Percentiles rank a stretch among this genome's conserved stretches.
These are phyloP conservation scores for Sporobolomyces roseus DNA, from an alignment of 768 basidiomycete genomes.

Conservation along the genomic window DNA sequence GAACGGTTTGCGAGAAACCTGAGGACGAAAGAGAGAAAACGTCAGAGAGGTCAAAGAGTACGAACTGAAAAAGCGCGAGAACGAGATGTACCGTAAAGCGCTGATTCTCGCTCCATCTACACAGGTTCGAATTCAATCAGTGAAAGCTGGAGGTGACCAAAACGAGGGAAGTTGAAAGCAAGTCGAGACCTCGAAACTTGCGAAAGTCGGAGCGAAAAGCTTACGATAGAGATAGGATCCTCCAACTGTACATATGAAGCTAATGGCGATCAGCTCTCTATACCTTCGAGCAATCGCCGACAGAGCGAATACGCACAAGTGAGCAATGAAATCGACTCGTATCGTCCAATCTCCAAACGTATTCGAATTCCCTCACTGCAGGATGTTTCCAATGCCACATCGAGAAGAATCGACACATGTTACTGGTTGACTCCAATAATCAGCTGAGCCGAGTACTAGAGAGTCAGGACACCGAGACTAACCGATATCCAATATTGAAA, in stretches of 20 bases:
- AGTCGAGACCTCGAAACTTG: too few relatives aligned
- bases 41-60: background rate
- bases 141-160: too few relatives aligned
- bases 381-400: constrained; percentile 10
- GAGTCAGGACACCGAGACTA: too few relatives aligned
- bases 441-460: too few relatives aligned
- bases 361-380: background rate
- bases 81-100: background rate
- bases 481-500: constrained; percentile 16
- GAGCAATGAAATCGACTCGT: constrained; percentile 17
- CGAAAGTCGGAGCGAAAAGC: too few relatives aligned
- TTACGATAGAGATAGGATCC: too few relatives aligned
- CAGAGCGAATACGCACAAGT: too few relatives aligned
- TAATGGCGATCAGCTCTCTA: too few relatives aligned
- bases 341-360: constrained; percentile 25
- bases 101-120: background rate
- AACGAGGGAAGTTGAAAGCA: too few relatives aligned
- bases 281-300: too few relatives aligned
- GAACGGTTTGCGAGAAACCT: constrained; percentile 2
- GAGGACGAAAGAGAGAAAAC: background rate
- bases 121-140: too few relatives aligned
- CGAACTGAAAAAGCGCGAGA: background rate
- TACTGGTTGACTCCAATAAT: background rate
- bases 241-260: too few relatives aligned
- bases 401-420: constrained; percentile 29